Conservation (phyloP, 2,329 filamentous ascomycete species). For the Hymenoscyphus scutula region DNA sequence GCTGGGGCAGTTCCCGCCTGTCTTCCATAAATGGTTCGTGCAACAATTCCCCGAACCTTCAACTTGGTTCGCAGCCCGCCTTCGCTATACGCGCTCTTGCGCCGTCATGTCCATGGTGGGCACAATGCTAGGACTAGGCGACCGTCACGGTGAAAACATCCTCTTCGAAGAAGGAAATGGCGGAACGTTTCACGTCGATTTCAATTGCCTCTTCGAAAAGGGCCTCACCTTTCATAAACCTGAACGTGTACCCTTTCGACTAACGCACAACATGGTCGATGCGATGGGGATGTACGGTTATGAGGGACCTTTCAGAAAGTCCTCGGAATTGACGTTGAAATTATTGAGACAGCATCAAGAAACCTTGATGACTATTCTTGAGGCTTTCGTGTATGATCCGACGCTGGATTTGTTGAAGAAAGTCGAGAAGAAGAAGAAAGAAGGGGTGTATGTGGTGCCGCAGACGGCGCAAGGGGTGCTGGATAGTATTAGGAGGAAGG, state of each 20-base stretch:
- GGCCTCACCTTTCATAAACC: conserved; percentile 93
- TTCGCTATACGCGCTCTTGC: conserved; percentile 88
- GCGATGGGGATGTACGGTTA: conserved; percentile 95
- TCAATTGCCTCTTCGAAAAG: conserved; percentile 99
- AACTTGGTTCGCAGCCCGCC: conserved; percentile 83
- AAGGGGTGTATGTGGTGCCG: conserved; percentile 47
- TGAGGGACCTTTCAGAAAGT: conserved; percentile 88
- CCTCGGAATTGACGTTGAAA: conserved; percentile 81
- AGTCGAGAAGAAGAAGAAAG: conserved; percentile 49
- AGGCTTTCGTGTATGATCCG: conserved; percentile 95
- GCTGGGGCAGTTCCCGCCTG: conserved; percentile 68
- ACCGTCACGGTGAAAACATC: conserved; percentile 96
- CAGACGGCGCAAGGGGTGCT: conserved; percentile 77
- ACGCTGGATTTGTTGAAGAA: conserved; percentile 89
- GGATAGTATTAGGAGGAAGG: conserved; percentile 83
- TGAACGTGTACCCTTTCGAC: conserved; percentile 89
- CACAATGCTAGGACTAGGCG: conserved; percentile 87
- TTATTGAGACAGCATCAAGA: conserved; percentile 90
- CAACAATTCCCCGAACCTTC: conserved; percentile 92
- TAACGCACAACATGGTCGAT: conserved; percentile 98
- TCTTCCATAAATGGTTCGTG: conserved; percentile 92
- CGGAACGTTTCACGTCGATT: conserved; percentile 95
- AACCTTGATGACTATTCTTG: conserved; percentile 93
- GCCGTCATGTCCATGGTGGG: conserved; percentile 99
- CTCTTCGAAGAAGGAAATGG: conserved; percentile 91